phyloP scores from a whole-genome alignment of 208 protist genomes.

The Trypanosoma mega region DNA sequence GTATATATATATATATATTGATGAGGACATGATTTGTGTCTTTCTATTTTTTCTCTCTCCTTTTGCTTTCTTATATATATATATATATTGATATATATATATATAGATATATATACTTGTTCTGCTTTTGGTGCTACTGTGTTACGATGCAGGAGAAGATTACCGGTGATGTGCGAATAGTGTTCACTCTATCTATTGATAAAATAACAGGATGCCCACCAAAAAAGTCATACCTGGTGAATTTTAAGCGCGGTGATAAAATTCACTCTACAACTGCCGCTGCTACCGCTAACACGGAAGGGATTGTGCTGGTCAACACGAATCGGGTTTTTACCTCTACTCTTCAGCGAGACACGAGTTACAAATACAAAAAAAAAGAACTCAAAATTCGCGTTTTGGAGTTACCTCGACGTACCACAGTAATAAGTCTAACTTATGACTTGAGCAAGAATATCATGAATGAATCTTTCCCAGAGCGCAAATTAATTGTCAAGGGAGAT shows the following conservation, averaged over 20 bases:
- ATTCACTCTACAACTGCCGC: constrained; percentile 10
- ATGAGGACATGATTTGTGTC: no score
- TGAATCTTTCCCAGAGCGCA: constrained; percentile 17
- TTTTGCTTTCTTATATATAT: constrained; percentile 4
- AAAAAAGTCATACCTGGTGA: constrained; percentile 9
- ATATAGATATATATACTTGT: no score
- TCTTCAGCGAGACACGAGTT: constrained; percentile 7
- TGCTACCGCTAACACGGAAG: constrained; percentile 6
- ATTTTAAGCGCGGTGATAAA: constrained; percentile 21
- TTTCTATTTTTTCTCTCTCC: background rate
- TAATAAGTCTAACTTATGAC: constrained; percentile 10
- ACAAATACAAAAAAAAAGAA: constrained; percentile 18
- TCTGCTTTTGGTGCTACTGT: no score
- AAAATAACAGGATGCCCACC: constrained; percentile 24
- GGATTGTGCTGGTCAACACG: background rate
- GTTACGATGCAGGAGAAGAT: constrained; percentile 17
- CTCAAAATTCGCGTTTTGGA: constrained; percentile 17
- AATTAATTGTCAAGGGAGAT: constrained; percentile 4
- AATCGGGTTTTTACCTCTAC: constrained; percentile 22
- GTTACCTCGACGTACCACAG: background rate
- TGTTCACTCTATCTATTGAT: constrained; percentile 23
- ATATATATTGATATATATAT: background rate
- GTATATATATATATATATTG: no score
- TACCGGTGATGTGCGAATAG: constrained; percentile 20
- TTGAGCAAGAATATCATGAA: constrained; percentile 15